Conservation (phyloP, 768 basidiomycete species). For the Chlorophyllum brunneum region DNA sequence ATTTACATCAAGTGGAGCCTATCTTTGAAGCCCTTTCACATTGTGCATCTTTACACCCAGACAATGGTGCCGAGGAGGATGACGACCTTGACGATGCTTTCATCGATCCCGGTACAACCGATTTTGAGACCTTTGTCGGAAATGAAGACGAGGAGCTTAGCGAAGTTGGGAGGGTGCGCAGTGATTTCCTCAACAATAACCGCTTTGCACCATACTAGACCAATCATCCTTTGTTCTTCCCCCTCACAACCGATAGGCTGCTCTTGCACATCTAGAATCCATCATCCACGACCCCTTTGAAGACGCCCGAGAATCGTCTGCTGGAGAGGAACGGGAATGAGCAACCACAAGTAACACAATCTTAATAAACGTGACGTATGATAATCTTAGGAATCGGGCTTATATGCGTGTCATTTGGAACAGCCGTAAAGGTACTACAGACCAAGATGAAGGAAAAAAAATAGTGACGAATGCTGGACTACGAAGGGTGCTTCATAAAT, state of each 20-base stretch:
- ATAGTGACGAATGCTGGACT: too few relatives aligned
- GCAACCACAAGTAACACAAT: neutral
- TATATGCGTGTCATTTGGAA: too few relatives aligned
- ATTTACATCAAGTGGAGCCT: constrained; percentile 54
- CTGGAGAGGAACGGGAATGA: neutral
- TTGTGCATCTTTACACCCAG: constrained; percentile 86
- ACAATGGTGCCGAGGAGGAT: constrained; percentile 45
- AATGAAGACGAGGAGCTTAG: constrained; percentile 70
- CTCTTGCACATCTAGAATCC: constrained; percentile 77
- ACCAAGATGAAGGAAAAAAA: neutral
- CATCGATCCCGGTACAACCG: constrained; percentile 41
- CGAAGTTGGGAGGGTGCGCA: constrained; percentile 92
- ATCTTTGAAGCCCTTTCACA: constrained; percentile 85
- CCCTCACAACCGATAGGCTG: constrained; percentile 49
- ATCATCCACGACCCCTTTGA: constrained; percentile 60
- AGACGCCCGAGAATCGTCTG: constrained; percentile 11
- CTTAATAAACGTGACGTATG: neutral
- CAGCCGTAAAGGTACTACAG: neutral
- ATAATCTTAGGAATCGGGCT: neutral
- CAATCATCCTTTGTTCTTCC: constrained; percentile 23
- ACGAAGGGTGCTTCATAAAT: constrained; percentile 5
- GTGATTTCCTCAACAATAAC: constrained; percentile 71
- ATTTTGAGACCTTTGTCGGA: constrained; percentile 54
- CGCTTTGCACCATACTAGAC: constrained; percentile 87
- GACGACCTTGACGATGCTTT: constrained; percentile 56